Base-by-base conservation (phyloP, 371 early-diverging fungal genomes). In the Zychaea mexicana region DNA sequence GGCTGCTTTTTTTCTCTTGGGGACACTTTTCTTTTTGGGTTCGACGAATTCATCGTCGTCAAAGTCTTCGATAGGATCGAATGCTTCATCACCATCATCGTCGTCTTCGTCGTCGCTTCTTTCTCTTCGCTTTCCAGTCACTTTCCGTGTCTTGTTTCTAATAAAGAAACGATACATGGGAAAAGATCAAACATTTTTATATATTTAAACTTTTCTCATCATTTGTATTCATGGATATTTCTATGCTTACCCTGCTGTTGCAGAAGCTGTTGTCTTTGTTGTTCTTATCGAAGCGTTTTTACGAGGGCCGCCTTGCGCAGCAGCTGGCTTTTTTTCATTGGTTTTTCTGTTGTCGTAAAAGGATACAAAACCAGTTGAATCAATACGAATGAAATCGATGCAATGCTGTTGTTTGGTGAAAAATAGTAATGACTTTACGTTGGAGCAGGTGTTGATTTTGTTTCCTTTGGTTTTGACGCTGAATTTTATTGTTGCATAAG, bases 41-140 rank as follows among this genome's bases (percentile, higher is more conserved):
- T 33, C 9, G 17, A 17, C 42, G n/a, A 10, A 8, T 47, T 60
- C 46, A n/a, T 52, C 61, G 2, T 64, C 65, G 7, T 33, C 33
- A 19, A n/a, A 32, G 52, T 47, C 58, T 58, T 58, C 64, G 12
- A 36, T 52, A 1, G 65, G 65, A 30, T 64, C 32, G 30, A 57
- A 57, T 8, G 57, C 27, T 19, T 57, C 53, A 39, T 52, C 65
- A 12, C 58, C 36, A 21, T 58, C 61, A 31, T 60, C 49, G 2
- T 39, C 39, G 15, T 39, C 56, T 32, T 52, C 28, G 27, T 45
- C 46, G 52, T 60, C 52, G n/a, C 36, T 39, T 57, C 57, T 36
- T 32, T 61, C 24, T 55, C 60, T 9, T n/a, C 19, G 31, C 22
- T 53, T 42, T 42, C n/a, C n/a, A n/a, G 57, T 28, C 49, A 30